Conservation (phyloP, 495 filamentous ascomycete genomes). For the Oidiodendron maius region DNA sequence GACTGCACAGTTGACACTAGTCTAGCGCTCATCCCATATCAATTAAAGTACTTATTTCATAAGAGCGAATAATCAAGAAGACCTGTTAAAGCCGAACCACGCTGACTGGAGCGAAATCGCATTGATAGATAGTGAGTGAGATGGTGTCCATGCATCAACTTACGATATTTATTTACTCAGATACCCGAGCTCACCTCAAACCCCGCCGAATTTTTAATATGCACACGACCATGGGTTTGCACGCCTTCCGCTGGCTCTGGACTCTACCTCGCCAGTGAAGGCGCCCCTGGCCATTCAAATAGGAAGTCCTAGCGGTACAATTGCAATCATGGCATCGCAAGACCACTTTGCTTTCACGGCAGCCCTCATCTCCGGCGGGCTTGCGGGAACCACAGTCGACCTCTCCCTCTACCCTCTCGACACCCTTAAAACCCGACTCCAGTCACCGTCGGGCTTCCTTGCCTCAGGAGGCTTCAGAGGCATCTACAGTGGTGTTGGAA, state of each 20-base stretch:
- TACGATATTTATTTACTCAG: slow-evolving; percentile 6
- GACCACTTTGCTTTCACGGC: slow-evolving; percentile 37
- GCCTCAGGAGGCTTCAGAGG: slow-evolving; percentile 69
- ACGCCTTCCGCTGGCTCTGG: slow-evolving; percentile 13
- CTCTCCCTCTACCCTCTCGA: slow-evolving; percentile 87
- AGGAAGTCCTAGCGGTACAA: not conserved
- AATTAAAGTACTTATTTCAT: not conserved
- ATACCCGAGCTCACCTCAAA: slow-evolving; percentile 10
- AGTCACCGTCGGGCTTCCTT: slow-evolving; percentile 76
- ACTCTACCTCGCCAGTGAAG: slow-evolving; percentile 2
- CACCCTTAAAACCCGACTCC: slow-evolving; percentile 89
- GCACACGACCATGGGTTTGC: slow-evolving; percentile 8
- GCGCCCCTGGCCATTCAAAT: not conserved
- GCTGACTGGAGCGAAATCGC: too few relatives aligned
- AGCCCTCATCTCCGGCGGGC: slow-evolving; percentile 63
- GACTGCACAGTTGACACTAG: not conserved
- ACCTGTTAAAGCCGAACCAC: too few relatives aligned
- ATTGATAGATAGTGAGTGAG: too few relatives aligned
- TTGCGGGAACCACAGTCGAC: slow-evolving; percentile 86
- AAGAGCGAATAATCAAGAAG: not conserved
- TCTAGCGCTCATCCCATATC: not conserved
- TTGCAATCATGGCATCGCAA: slow-evolving; percentile 8
- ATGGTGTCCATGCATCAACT: too few relatives aligned
- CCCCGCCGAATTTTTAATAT: slow-evolving; percentile 1
- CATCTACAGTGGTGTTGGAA: slow-evolving; percentile 66